Percentiles rank a stretch among this genome's conserved stretches.
phyloP scores from a whole-genome alignment of 306 rosid species.

The Mucuna pruriens region DNA sequence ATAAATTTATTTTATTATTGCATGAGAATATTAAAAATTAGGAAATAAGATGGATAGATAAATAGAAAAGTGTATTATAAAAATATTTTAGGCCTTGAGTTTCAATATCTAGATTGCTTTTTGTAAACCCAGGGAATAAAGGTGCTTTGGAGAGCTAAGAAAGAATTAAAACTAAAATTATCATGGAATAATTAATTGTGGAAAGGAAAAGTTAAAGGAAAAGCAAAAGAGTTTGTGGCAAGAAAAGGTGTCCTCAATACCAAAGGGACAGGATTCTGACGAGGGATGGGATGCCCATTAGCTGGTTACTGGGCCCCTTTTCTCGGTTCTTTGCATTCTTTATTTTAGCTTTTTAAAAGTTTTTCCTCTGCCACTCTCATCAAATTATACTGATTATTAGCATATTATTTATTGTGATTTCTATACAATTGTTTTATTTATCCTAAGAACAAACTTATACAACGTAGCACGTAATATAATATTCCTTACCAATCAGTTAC shows the following conservation, averaged over 20 bases:
- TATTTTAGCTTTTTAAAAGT: neutral
- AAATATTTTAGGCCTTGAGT: conserved; percentile 5
- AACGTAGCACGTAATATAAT: no score
- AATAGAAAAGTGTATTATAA: no score
- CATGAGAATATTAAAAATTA: neutral
- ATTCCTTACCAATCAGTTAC: neutral
- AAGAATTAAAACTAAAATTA: neutral
- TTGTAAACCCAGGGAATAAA: conserved; percentile 51
- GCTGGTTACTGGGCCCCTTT: conserved; percentile 29
- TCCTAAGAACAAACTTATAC: neutral
- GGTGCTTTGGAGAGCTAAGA: conserved; percentile 44
- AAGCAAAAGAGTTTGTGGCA: conserved; percentile 15
- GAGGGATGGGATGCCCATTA: conserved; percentile 32
- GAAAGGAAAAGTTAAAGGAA: conserved; percentile 41
- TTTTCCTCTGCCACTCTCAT: neutral
- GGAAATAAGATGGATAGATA: neutral
- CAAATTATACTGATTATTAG: neutral
- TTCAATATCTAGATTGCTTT: conserved; percentile 39
- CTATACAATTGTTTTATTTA: neutral
- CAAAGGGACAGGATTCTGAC: conserved; percentile 29
- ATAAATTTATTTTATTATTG: no score
- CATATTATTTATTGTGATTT: neutral
- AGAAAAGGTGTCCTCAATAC: conserved; percentile 20
- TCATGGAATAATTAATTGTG: conserved; percentile 20
- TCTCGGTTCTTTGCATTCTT: neutral